Percentiles rank a stretch among this genome's conserved stretches.
These are phyloP conservation scores for Monilinia fructicola DNA, from an alignment of 2,329 filamentous ascomycete species.

Conservation along the genomic window DNA sequence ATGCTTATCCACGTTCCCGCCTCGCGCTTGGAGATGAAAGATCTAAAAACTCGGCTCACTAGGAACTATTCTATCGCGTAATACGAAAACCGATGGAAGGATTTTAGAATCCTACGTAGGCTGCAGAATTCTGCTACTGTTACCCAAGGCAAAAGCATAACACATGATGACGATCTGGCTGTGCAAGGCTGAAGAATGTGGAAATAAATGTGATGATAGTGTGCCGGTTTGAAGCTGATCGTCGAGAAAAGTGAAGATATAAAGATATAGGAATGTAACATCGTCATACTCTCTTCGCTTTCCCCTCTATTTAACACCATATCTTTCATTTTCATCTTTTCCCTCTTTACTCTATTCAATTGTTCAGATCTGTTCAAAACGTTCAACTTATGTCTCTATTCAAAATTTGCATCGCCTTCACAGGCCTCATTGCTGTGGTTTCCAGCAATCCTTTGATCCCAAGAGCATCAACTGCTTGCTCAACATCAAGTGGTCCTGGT, in stretches of 20 bases:
- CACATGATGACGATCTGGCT: not conserved
- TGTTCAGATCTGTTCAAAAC: too few relatives aligned
- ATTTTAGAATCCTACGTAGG: not conserved
- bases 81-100: not conserved
- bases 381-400: not conserved
- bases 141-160: not conserved
- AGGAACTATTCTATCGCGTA: not conserved
- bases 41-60: not conserved
- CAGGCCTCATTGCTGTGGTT: slow-evolving; percentile 7
- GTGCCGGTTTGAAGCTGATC: not conserved
- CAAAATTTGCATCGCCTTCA: not conserved
- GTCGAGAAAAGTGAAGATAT: slow-evolving; percentile 3
- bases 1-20: not conserved
- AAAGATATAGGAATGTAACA: not conserved
- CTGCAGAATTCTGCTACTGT: not conserved
- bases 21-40: not conserved
- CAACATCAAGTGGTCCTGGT: slow-evolving; percentile 25
- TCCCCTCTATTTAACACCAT: not conserved
- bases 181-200: slow-evolving; percentile 9
- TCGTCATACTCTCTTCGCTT: not conserved
- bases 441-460: slow-evolving; percentile 11
- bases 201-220: slow-evolving; percentile 3
- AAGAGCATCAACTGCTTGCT: slow-evolving; percentile 27
- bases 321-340: not conserved
- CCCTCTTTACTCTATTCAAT: too few relatives aligned